Evolutionary conservation across 805 yeast species (phyloP).

Genomic region (Citeromyces matritensis): DNA sequence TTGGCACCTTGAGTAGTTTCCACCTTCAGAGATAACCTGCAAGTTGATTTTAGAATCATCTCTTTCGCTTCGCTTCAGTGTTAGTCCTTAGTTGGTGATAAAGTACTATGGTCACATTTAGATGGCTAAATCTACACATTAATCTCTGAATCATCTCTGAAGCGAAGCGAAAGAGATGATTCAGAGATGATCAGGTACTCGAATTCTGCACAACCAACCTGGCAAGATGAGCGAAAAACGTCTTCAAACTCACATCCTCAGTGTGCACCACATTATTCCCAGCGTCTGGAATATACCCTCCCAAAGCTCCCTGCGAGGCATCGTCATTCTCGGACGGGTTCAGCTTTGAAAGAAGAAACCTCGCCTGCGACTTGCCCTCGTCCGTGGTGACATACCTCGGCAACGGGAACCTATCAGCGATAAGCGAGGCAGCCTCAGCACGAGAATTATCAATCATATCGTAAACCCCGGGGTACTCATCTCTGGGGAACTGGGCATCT

Average conservation of each 20-base stretch:
- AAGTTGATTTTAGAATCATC: too few species aligned
- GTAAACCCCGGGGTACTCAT: conserved; percentile 81
- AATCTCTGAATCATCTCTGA: too few species aligned
- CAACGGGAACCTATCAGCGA: conserved; percentile 90
- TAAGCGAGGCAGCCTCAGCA: conserved; percentile 80
- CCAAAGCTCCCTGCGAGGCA: conserved; percentile 23
- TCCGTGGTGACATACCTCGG: conserved; percentile 96
- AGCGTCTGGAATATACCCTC: conserved; percentile 25
- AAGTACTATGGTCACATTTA: too few species aligned
- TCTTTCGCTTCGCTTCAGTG: too few species aligned
- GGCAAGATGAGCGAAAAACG: conserved; percentile 89
- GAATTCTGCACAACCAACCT: conserved; percentile 59
- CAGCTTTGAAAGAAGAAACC: conserved; percentile 87
- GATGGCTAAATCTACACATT: too few species aligned
- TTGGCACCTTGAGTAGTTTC: too few species aligned
- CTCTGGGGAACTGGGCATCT: conserved; percentile 86
- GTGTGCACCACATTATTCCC: conserved; percentile 66
- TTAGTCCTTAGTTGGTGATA: too few species aligned
- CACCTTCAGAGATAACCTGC: too few species aligned
- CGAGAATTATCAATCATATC: conserved; percentile 79
- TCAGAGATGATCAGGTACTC: too few species aligned
- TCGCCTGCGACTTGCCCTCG: conserved; percentile 97
- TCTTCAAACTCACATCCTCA: conserved; percentile 90
- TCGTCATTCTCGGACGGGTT: conserved; percentile 75
- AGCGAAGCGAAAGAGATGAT: too few species aligned